Conservation (phyloP, 257 asterid species). For the Solanum boliviense region DNA sequence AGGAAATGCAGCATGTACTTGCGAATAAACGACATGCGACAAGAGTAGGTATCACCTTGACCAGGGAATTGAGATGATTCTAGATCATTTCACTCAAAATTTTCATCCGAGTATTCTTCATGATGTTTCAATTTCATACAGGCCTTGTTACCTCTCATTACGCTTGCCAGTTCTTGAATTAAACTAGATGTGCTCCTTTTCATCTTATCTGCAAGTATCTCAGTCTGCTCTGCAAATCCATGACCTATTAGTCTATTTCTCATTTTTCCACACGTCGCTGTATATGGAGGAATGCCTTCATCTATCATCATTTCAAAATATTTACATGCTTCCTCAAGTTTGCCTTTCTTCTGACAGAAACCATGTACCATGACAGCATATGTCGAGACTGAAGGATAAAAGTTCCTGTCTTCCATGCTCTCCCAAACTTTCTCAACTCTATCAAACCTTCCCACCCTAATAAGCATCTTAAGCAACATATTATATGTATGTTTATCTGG, state of each 20-base stretch:
- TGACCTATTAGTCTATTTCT: slow-evolving; percentile 59
- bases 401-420: slow-evolving; percentile 59
- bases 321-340: slow-evolving; percentile 63
- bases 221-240: slow-evolving; percentile 54
- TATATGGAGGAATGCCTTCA: slow-evolving; percentile 80
- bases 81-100: background rate
- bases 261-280: slow-evolving; percentile 45
- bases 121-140: slow-evolving; percentile 10
- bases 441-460: slow-evolving; percentile 74
- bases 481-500: slow-evolving; percentile 62
- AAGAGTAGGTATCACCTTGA: background rate
- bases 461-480: slow-evolving; percentile 81
- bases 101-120: slow-evolving; percentile 44
- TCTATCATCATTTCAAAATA: slow-evolving; percentile 82
- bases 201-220: slow-evolving; percentile 82
- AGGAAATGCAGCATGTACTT: background rate
- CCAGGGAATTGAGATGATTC: background rate
- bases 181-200: slow-evolving; percentile 53
- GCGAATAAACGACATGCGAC: background rate
- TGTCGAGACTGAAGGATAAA: slow-evolving; percentile 69
- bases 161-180: slow-evolving; percentile 38
- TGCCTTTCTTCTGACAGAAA: slow-evolving; percentile 61
- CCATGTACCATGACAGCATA: slow-evolving; percentile 87
- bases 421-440: slow-evolving; percentile 58
- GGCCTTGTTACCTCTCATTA: slow-evolving; percentile 51